phyloP scores from a whole-genome alignment of 2,329 filamentous ascomycete species.

The Fusarium clavum region DNA sequence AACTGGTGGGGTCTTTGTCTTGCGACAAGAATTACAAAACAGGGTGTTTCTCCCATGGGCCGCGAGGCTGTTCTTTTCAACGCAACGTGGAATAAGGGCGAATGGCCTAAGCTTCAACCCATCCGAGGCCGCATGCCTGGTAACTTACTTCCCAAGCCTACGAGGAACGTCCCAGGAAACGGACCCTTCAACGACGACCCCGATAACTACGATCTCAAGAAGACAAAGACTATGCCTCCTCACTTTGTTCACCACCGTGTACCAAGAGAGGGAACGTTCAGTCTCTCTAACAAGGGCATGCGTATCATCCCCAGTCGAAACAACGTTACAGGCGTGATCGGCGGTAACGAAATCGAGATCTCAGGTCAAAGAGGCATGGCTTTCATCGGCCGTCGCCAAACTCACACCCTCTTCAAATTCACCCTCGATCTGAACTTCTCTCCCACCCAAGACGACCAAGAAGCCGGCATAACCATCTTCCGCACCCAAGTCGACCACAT shows the following conservation, averaged over 20 bases:
- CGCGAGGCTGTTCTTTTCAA: conserved; percentile 59
- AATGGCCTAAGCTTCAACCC: conserved; percentile 59
- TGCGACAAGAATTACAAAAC: conserved; percentile 37
- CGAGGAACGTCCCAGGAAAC: neutral
- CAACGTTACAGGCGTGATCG: conserved; percentile 3
- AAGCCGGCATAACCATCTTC: conserved; percentile 27
- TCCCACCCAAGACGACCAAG: conserved; percentile 1
- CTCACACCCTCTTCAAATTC: conserved; percentile 25
- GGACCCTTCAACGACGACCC: conserved; percentile 25
- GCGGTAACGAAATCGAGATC: conserved; percentile 13
- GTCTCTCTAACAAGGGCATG: conserved; percentile 6
- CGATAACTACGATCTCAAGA: conserved; percentile 11
- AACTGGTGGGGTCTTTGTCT: conserved; percentile 62
- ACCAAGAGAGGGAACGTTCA: conserved; percentile 1
- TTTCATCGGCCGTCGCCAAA: conserved; percentile 28
- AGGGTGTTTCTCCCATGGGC: conserved; percentile 56
- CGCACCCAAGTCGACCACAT: conserved; percentile 35
- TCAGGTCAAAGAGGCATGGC: conserved; percentile 19
- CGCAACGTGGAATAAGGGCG: conserved; percentile 60
- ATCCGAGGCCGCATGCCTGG: conserved; percentile 50
- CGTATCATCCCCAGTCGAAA: conserved; percentile 17
- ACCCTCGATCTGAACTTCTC: conserved; percentile 21
- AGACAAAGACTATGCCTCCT: neutral
- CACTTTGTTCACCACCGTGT: conserved; percentile 28
- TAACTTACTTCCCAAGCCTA: conserved; percentile 13